These are phyloP conservation scores for Penicillium dipodomyicola DNA, from an alignment of 495 filamentous ascomycete species.

Conservation along the genomic window DNA sequence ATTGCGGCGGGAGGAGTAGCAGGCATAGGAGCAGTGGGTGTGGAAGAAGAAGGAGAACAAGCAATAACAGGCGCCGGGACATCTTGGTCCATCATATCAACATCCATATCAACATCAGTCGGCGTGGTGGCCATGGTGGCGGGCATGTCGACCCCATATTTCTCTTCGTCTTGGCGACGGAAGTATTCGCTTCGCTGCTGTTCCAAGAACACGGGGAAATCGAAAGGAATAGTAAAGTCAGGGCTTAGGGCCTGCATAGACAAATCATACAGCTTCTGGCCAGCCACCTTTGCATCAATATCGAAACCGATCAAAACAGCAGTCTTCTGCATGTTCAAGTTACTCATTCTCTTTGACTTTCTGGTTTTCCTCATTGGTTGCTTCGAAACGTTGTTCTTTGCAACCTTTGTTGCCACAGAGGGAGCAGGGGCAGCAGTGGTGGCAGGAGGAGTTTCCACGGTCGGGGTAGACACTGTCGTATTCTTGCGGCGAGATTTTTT, in stretches of 20 bases:
- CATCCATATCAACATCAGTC: background rate
- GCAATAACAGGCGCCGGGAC: background rate
- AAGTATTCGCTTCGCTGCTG: slow-evolving; percentile 24
- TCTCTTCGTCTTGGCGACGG: slow-evolving; percentile 5
- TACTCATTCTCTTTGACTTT: slow-evolving; percentile 10
- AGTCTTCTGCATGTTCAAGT: slow-evolving; percentile 6
- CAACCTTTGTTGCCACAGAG: background rate
- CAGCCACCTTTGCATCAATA: slow-evolving; percentile 17
- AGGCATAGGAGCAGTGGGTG: slow-evolving; percentile 12
- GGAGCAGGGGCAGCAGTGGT: background rate
- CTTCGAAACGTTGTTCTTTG: slow-evolving; percentile 8
- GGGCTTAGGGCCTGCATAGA: slow-evolving; percentile 25
- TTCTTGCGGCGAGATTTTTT: slow-evolving; percentile 22
- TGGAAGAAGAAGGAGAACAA: slow-evolving; percentile 14
- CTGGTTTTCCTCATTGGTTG: slow-evolving; percentile 8
- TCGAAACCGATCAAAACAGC: slow-evolving; percentile 6
- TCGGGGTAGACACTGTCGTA: slow-evolving; percentile 11
- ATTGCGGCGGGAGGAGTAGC: slow-evolving; percentile 2
- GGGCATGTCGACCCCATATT: background rate
- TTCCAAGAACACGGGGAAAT: slow-evolving; percentile 17
- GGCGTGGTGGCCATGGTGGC: background rate
- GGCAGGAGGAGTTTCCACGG: slow-evolving; percentile 7
- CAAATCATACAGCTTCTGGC: slow-evolving; percentile 28
- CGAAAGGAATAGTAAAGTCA: slow-evolving; percentile 19
- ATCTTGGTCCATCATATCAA: background rate